These are phyloP conservation scores for Acer negundo DNA, from an alignment of 345 rosid species.

Conservation along the genomic window DNA sequence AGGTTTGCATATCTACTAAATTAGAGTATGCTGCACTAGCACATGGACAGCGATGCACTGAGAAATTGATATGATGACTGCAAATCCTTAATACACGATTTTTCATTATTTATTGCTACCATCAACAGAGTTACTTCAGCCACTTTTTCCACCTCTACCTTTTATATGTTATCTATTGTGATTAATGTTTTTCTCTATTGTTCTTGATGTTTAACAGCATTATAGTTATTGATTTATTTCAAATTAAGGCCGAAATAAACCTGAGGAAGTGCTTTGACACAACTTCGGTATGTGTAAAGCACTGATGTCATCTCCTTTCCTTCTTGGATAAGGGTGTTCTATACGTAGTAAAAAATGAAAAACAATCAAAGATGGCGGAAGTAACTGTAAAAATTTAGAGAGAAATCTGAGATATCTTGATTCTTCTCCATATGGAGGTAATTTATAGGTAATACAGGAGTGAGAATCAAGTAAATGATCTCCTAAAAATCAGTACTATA, in stretches of 20 bases:
- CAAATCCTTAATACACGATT: not conserved
- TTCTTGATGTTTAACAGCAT: not conserved
- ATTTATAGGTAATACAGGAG: no score
- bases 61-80: not conserved
- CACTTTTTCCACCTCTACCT: not conserved
- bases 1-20: not conserved
- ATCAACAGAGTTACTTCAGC: no score
- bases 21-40: not conserved
- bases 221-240: not conserved
- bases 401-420: no score
- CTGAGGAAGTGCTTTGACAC: conserved; percentile 99
- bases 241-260: conserved; percentile 32
- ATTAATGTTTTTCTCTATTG: not conserved
- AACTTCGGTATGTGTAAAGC: conserved; percentile 95
- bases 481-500: no score
- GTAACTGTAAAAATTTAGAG: no score
- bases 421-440: no score
- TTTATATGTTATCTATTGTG: not conserved
- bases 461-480: no score
- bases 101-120: not conserved
- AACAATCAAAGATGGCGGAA: conserved; percentile 5
- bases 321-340: conserved; percentile 90
- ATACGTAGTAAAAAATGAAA: conserved; percentile 32
- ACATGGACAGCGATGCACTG: not conserved
- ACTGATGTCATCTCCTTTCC: conserved; percentile 98